Evolutionary conservation across 257 asterid species (phyloP).

Genomic region (Primulina eburnea): DNA sequence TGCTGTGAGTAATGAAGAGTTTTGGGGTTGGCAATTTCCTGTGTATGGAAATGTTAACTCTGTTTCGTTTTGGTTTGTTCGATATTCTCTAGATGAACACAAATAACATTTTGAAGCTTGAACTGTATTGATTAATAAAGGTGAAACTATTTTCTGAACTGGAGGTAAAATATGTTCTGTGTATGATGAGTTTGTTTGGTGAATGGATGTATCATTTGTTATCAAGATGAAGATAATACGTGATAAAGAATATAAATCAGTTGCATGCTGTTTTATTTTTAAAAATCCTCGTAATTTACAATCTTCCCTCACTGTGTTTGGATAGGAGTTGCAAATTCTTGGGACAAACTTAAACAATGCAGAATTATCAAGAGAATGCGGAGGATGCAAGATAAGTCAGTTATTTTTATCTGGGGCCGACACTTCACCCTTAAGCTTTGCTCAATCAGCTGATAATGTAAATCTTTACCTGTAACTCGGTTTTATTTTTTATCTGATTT

Average conservation of each 20-base stretch:
- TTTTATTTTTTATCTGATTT: slow-evolving; percentile 3
- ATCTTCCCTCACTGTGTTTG: slow-evolving; percentile 20
- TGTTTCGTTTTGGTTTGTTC: not conserved
- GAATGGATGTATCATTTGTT: slow-evolving; percentile 8
- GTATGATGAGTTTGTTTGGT: slow-evolving; percentile 8
- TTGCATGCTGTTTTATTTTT: slow-evolving; percentile 14
- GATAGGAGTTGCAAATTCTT: slow-evolving; percentile 40
- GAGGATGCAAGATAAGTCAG: slow-evolving; percentile 46
- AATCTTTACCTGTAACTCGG: slow-evolving; percentile 25
- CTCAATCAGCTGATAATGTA: slow-evolving; percentile 51
- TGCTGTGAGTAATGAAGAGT: not conserved
- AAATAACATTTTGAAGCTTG: not conserved
- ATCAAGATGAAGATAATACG: not conserved
- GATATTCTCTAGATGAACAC: not conserved
- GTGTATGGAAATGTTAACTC: not conserved
- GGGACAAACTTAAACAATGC: slow-evolving; percentile 22
- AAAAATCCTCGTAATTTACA: slow-evolving; percentile 7
- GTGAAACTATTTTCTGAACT: slow-evolving; percentile 13
- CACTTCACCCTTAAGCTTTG: slow-evolving; percentile 43
- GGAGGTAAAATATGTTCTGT: no score
- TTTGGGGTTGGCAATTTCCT: not conserved
- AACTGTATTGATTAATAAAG: not conserved
- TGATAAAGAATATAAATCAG: not conserved
- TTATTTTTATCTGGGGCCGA: slow-evolving; percentile 54
- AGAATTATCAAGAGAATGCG: slow-evolving; percentile 32